Base-by-base conservation (phyloP, 495 filamentous ascomycete species). In the Penicillium flavigenum region DNA sequence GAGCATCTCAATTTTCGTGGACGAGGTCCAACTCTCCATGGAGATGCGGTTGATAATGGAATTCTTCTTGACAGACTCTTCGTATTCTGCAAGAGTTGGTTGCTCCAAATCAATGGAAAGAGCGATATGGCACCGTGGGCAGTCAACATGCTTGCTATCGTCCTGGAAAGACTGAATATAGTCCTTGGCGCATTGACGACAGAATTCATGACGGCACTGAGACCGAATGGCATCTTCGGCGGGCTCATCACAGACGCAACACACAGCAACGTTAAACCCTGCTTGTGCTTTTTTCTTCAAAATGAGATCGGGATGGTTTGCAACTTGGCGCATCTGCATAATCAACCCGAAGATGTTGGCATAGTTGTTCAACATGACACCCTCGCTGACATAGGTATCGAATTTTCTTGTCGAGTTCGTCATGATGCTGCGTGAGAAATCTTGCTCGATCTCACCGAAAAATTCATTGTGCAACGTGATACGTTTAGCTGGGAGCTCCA, bases 1-100 rank as follows among this genome's bases (percentile, higher is more conserved):
- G 12, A 98, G 82, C 66, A 92, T 87, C 77, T 98, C 94, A 61
- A 98, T 98, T 76, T 98, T 98, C 44, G 93, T 96, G 3, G 91
- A 96, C 1, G 90, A 95, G 2, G 90, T 96, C 94, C 94, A 98
- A 61, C 96, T 86, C 60, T 92, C 89, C 93, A 97, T 96, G 65
- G 90, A 87, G 67, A 98, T 97, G 41, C 94, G 88, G 70, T 96
- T 96, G 77, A 96, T 96, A 71, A 98, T 98, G 10, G 90, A 94
- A 6, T 83, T 89, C 70, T 96, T 96, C 81, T 96, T 96, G 29
- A 96, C 83, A 26, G 81, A 67, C 17, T 83, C 81, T 64, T 89
- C 86, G 54, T 96, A 89, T 72, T 96, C 90, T 70, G 94, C 93
- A 41, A 96, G 89, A 47, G 92, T 91, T 0, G 92, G 91, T 71